phyloP scores from a whole-genome alignment of 352 stramenopile species.

The Globisporangium nunn region DNA sequence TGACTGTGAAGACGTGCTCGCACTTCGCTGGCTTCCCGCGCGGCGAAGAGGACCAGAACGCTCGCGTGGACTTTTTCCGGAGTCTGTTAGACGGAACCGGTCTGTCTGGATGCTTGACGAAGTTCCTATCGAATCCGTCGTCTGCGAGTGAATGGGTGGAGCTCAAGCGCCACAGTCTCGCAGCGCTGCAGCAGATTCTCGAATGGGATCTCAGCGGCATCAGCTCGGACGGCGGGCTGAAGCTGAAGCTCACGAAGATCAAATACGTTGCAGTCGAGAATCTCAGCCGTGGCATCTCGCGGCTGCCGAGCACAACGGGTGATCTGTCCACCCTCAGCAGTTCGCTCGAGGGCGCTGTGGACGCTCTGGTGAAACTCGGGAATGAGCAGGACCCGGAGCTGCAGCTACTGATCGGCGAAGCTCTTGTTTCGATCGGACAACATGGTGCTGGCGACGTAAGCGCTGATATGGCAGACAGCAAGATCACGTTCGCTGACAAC shows the following conservation, averaged over 20 bases:
- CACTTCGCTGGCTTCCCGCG: slow-evolving; percentile 27
- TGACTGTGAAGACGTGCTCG: slow-evolving; percentile 21
- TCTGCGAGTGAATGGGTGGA: slow-evolving; percentile 20
- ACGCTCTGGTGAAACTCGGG: slow-evolving; percentile 19
- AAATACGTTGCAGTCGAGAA: slow-evolving; percentile 38
- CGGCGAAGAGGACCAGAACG: slow-evolving; percentile 34
- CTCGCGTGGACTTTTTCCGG: slow-evolving; percentile 27
- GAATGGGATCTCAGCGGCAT: slow-evolving; percentile 33
- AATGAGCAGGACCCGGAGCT: slow-evolving; percentile 28
- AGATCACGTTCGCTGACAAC: slow-evolving; percentile 14
- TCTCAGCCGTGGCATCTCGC: slow-evolving; percentile 22
- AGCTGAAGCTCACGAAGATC: slow-evolving; percentile 26
- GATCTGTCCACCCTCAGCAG: neutral
- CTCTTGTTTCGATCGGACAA: slow-evolving; percentile 43
- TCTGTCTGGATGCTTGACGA: slow-evolving; percentile 20
- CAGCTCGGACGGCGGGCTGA: slow-evolving; percentile 36
- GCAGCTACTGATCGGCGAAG: slow-evolving; percentile 46
- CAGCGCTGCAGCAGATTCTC: slow-evolving; percentile 24
- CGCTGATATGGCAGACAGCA: neutral
- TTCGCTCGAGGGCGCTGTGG: slow-evolving; percentile 19
- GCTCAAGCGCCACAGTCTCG: slow-evolving; percentile 24
- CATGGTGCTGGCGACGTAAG: slow-evolving; percentile 20
- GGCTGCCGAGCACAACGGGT: slow-evolving; percentile 15
- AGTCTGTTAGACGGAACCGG: slow-evolving; percentile 38
- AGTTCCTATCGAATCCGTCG: slow-evolving; percentile 15